These are phyloP conservation scores for Geosmithia flava DNA, from an alignment of 2,329 filamentous ascomycete genomes.

Conservation along the genomic window DNA sequence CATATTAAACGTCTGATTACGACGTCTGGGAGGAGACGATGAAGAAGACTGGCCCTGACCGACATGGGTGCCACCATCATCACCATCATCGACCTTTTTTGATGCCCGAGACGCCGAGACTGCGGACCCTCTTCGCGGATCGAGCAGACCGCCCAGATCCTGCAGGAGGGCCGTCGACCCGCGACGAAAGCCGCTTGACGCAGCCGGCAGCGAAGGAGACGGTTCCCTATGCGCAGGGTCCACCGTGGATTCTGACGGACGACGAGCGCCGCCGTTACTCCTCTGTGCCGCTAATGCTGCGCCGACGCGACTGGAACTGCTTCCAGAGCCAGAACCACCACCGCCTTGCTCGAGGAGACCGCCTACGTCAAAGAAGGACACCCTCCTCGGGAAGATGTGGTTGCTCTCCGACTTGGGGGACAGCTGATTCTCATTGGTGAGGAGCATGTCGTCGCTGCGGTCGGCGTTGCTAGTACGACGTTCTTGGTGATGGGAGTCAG, in stretches of 20 bases:
- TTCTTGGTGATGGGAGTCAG: background rate
- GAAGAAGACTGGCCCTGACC: conserved; percentile 29
- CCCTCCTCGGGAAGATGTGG: conserved; percentile 19
- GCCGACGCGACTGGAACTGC: conserved; percentile 14
- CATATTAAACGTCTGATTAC: conserved; percentile 17
- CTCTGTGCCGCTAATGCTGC: background rate
- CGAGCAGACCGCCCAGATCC: conserved; percentile 42
- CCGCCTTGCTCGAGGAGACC: conserved; percentile 55
- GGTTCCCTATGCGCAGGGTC: conserved; percentile 22
- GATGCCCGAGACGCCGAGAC: too few species aligned
- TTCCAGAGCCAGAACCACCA: too few species aligned
- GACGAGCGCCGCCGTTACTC: background rate
- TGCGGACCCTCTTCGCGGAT: conserved; percentile 15
- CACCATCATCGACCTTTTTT: too few species aligned
- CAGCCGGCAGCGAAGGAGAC: conserved; percentile 30
- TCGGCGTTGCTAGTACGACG: conserved; percentile 16
- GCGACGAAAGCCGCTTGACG: conserved; percentile 30
- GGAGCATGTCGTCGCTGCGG: conserved; percentile 31
- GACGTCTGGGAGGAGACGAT: conserved; percentile 30
- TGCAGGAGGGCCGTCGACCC: conserved; percentile 47
- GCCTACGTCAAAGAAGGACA: conserved; percentile 80
- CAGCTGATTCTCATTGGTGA: conserved; percentile 21
- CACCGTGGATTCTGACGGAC: too few species aligned
- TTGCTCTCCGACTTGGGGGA: conserved; percentile 18
- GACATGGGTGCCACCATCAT: conserved; percentile 17